A percentile compares a stretch with the other conserved stretches of the same genome.
These are phyloP conservation scores for Podaxis sp. DNA, from an alignment of 768 basidiomycete genomes.

Conservation along the genomic window DNA sequence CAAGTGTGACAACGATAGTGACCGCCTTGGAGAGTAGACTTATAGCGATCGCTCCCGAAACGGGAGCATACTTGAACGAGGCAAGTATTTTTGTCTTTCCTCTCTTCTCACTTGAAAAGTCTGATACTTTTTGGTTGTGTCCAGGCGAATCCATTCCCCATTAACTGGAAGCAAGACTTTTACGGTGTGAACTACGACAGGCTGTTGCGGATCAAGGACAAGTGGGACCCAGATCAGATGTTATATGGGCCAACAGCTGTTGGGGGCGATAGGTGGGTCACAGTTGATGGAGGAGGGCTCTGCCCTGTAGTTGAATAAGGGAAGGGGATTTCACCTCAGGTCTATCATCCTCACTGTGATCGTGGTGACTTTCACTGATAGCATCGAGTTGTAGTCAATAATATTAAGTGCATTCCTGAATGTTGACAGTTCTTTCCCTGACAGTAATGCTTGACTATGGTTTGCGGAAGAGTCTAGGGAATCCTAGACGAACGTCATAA, in stretches of 20 bases:
- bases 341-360: background rate
- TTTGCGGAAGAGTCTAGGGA: too few relatives aligned
- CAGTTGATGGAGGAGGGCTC: slow-evolving; percentile 8
- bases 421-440: too few relatives aligned
- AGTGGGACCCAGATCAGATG: slow-evolving; percentile 18
- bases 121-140: background rate
- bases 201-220: slow-evolving; percentile 17
- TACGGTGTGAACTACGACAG: slow-evolving; percentile 20
- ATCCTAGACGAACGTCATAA: too few relatives aligned
- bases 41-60: slow-evolving; percentile 14
- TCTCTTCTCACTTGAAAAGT: background rate
- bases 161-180: slow-evolving; percentile 19
- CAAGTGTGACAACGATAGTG: slow-evolving; percentile 5
- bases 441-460: too few relatives aligned
- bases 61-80: slow-evolving; percentile 22
- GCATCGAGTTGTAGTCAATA: background rate
- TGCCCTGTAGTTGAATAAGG: slow-evolving; percentile 2
- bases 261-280: slow-evolving; percentile 17
- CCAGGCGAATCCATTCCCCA: slow-evolving; percentile 20
- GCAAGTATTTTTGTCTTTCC: background rate
- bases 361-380: background rate
- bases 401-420: background rate
- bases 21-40: slow-evolving; percentile 12
- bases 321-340: background rate
- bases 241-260: slow-evolving; percentile 22